Conservation (phyloP, 768 basidiomycete species). For the Coprinopsis marcescibilis region DNA sequence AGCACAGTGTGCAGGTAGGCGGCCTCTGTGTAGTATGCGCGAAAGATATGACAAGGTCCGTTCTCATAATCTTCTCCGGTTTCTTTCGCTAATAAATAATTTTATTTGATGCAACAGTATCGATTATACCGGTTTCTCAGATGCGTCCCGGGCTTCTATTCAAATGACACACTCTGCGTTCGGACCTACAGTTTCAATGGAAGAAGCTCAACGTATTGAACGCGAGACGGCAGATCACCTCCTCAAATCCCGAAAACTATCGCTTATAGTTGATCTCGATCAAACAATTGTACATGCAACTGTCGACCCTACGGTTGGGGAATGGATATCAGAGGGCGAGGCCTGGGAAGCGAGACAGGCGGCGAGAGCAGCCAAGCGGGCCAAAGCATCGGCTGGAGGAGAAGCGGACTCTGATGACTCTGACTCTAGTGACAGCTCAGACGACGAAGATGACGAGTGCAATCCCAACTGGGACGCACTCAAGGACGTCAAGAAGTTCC, state of each 20-base stretch:
- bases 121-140: conserved; percentile 86
- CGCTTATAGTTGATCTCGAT: conserved; percentile 96
- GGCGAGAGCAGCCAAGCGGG: conserved; percentile 27
- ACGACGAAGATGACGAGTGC: conserved; percentile 52
- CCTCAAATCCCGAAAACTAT: conserved; percentile 69
- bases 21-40: conserved; percentile 94
- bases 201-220: conserved; percentile 89
- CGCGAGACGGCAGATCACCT: conserved; percentile 76
- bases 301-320: conserved; percentile 96
- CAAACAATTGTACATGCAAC: conserved; percentile 99
- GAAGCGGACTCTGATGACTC: conserved; percentile 29
- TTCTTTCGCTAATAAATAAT: conserved; percentile 10
- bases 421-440: conserved; percentile 36
- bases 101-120: conserved; percentile 45
- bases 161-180: conserved; percentile 93
- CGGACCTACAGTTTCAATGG: conserved; percentile 86
- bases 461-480: conserved; percentile 94
- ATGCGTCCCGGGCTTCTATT: conserved; percentile 81
- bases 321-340: conserved; percentile 89
- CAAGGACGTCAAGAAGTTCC: conserved; percentile 86
- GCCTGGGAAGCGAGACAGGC: conserved; percentile 66
- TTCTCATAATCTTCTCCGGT: conserved; percentile 14
- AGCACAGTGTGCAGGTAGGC: conserved; percentile 87
- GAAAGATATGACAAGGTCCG: conserved; percentile 89
- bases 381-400: conserved; percentile 21